Evolutionary conservation across 441 rosid species (phyloP).

Genomic region (Capsella rubella): DNA sequence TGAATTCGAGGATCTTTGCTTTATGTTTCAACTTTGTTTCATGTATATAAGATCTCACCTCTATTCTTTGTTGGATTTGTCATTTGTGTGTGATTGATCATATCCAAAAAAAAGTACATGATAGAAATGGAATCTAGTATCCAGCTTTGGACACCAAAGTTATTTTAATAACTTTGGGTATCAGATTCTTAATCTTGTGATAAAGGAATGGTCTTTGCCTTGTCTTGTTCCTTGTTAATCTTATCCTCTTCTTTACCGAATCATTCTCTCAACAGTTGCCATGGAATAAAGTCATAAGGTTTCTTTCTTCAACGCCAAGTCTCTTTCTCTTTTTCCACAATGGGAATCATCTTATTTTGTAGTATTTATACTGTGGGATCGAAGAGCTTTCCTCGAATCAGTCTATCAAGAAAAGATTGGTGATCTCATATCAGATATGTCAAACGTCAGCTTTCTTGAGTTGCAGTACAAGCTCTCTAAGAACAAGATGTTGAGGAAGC

Average conservation of each 20-base stretch:
- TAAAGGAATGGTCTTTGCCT: conserved; percentile 19
- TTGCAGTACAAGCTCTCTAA: conserved; percentile 72
- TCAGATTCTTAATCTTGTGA: conserved; percentile 31
- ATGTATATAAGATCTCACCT: not conserved
- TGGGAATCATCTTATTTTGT: conserved; percentile 16
- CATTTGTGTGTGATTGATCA: not conserved
- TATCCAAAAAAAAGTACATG: not conserved
- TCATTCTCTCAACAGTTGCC: conserved; percentile 24
- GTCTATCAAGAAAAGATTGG: not conserved
- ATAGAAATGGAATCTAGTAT: not conserved
- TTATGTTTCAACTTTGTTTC: not conserved
- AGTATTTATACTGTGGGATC: conserved; percentile 14
- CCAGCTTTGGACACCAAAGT: not conserved
- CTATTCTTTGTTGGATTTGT: not conserved
- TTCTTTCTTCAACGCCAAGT: conserved; percentile 31
- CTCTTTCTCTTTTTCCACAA: not conserved
- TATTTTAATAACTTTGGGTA: conserved; percentile 9
- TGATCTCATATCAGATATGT: conserved; percentile 42
- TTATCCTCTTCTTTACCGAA: conserved; percentile 33
- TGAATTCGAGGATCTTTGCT: not conserved
- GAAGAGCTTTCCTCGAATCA: not conserved
- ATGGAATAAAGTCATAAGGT: conserved; percentile 39
- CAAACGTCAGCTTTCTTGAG: conserved; percentile 63
- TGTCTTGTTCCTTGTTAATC: conserved; percentile 34
- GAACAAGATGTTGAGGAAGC: conserved; percentile 57